Evolutionary conservation across 2,329 filamentous ascomycete genomes (phyloP), one percentile per base, ranked within the genome.

Genomic region (Phoma sp.): DNA sequence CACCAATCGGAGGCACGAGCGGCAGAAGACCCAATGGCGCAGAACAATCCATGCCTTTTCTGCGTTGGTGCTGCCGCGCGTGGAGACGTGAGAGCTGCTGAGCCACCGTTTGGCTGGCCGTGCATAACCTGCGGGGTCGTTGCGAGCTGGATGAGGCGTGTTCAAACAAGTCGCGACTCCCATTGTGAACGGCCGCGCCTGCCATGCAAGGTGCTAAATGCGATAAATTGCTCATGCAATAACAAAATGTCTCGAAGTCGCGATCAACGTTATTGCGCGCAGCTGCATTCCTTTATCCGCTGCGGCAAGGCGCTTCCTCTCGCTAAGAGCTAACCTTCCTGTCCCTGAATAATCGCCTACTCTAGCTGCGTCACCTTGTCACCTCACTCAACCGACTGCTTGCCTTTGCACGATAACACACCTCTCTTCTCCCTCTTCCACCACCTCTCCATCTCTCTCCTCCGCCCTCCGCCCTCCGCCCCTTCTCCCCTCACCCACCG

Each of bases 251-350:
- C n/a, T 22, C 7, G 10, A 18, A 10, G 36, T 10, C 24, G 27
- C 18, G 25, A n/a, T n/a, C 9, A 23, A 30, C 13, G 52, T 36
- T 50, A 46, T 46, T 55, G 46, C 46, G 37, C 37, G 47, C 46
- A 50, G 33, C 45, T 56, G 60, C 63, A 59, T 60, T 61, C 60
- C 56, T 40, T 54, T 66, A 46, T 55, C 61, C 45, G 58, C 65
- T 63, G 52, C 62, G 64, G 64, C 62, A 68, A 68, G 66, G 63
- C 36, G 32, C 36, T 41, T 55, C 60, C 60, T 71, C 69, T 71
- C 69, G 69, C 69, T 72, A 72, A 70, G 61, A 63, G 57, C 57
- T 62, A 60, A 47, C 43, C 37, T 52, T 59, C 57, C 58, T 60
- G 57, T 58, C 57, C 54, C 65, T 62, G 60, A 65, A 64, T 67